Base-by-base conservation (phyloP, 768 basidiomycete species). In the Psilocybe azurescens region DNA sequence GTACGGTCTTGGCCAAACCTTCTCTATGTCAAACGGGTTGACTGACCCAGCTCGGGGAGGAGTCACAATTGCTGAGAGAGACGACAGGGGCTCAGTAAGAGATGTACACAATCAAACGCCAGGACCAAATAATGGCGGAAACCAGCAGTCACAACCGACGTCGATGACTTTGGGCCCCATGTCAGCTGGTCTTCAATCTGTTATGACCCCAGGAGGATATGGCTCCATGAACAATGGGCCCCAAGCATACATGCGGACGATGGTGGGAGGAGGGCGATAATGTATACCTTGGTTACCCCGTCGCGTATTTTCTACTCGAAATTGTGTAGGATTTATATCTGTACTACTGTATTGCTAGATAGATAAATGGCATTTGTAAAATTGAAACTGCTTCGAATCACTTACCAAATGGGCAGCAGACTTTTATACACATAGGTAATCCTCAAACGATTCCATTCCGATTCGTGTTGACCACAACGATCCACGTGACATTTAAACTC, bases 1-100 rank as follows among this genome's bases (percentile, higher is more conserved):
- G 1, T 94, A 92, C 69, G 92, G 92, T 0, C 86, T 94, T 41
- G 92, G 92, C 3, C 88, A 89, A 72, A 93, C 92, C 14, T 91
- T 91, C 74, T 82, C 87, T 10, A 76, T 80, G 18, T 77, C 83
- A 24, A 91, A 91, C 63, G 90, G 90, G 13, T 79, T 89, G 49
- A 78, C 84, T 10, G 90, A 91, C 70, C 81, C 81, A 1, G 82
- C 83, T 18, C 79, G 90, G 53, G 89, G 89, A 20, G 90, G 89
- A 2, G 88, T 89, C 48, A 93, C 91, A n/a, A 87, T 92, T 51
- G 91, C 91, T 28, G 91, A 93, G 74, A 81, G 90, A 16, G 91
- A 93, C 61, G 91, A 93, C 67, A 81, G 91, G 60, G 79, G 72
- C 63, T 80, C 76, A 59, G 72, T 74, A 66, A 73, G 83, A 61